Conservation (phyloP, 768 basidiomycete genomes). For the Serendipita sp. region DNA sequence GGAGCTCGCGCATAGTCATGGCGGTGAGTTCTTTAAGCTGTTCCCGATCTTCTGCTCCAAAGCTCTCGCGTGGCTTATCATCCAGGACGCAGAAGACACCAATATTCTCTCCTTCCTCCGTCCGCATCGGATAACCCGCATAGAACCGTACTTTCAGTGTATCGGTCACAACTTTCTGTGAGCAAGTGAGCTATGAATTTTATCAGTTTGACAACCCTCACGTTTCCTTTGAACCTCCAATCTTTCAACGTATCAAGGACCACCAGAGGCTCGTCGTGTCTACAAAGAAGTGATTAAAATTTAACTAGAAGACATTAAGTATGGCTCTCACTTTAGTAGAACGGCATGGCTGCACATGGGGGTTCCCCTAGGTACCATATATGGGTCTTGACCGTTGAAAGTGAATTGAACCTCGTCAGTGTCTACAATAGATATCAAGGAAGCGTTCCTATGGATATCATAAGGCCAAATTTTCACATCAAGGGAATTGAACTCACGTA, state of each 20-base stretch:
- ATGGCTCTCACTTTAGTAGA: neutral
- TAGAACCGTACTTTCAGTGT: slow-evolving; percentile 68
- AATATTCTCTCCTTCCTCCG: slow-evolving; percentile 80
- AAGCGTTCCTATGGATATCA: neutral
- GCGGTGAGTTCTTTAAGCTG: neutral
- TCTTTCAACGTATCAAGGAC: slow-evolving; percentile 63
- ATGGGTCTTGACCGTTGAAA: neutral
- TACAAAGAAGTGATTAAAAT: neutral
- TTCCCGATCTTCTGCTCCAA: neutral
- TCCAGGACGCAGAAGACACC: slow-evolving; percentile 24
- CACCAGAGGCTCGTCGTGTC: slow-evolving; percentile 68
- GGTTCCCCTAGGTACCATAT: slow-evolving; percentile 1
- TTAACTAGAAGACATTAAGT: neutral
- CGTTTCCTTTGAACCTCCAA: slow-evolving; percentile 81
- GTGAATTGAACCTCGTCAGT: neutral
- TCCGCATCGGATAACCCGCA: slow-evolving; percentile 79
- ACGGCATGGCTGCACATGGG: slow-evolving; percentile 5
- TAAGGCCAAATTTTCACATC: neutral
- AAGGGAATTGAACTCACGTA: neutral
- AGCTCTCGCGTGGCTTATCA: neutral
- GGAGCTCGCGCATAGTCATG: neutral
- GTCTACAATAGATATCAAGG: neutral
- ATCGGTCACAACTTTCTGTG: slow-evolving; percentile 54
- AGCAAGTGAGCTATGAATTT: neutral
- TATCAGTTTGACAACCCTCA: slow-evolving; percentile 21